phyloP scores from a whole-genome alignment of 2,329 filamentous ascomycete species.

The Zymoseptoria ardabiliae region DNA sequence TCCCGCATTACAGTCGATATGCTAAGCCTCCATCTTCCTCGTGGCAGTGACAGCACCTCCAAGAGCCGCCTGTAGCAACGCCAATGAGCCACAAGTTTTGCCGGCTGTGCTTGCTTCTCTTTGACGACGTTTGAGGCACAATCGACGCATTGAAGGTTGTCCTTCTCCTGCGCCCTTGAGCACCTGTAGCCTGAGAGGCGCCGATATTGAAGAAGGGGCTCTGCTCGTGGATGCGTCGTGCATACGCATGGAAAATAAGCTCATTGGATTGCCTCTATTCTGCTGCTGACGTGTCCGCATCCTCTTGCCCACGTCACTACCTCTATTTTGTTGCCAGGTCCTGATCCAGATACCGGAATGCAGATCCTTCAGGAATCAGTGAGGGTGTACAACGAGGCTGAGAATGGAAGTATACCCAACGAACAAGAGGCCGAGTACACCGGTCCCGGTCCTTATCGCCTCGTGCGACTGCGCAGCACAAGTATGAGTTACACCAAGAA shows the following conservation, averaged over 20 bases:
- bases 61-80: not conserved
- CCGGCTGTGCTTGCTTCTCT: not conserved
- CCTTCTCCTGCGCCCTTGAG: no score
- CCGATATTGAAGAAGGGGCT: no score
- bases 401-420: not conserved
- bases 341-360: no score
- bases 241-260: no score
- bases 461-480: not conserved
- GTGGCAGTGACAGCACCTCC: not conserved
- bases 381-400: not conserved
- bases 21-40: not conserved
- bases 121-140: not conserved
- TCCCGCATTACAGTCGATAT: not conserved
- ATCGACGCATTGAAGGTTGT: not conserved
- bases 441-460: not conserved
- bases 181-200: not conserved
- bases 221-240: no score
- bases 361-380: not conserved
- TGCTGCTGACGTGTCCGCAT: not conserved
- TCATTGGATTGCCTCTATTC: not conserved
- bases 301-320: not conserved
- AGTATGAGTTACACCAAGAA: not conserved
- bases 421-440: not conserved
- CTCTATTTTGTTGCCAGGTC: not conserved
- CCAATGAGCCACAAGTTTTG: not conserved